Evolutionary conservation across 78 protist genomes (phyloP).

Genomic region (Dictyostelium capitatum): DNA sequence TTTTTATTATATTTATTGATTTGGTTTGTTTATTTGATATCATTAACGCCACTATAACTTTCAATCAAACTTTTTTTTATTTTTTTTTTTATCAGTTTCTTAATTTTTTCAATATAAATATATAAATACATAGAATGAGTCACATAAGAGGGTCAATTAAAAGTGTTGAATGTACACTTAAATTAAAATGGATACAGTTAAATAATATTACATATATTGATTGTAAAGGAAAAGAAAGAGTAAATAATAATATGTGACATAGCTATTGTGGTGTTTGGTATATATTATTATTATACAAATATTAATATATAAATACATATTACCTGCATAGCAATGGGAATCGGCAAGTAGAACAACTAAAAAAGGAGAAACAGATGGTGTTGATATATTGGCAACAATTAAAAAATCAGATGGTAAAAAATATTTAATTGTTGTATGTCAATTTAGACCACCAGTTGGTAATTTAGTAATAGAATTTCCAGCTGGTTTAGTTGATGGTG

Average conservation of each 20-base stretch:
- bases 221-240: slow-evolving; percentile 19
- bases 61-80: neutral
- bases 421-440: slow-evolving; percentile 17
- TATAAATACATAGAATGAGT: neutral
- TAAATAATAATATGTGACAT: neutral
- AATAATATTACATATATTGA: slow-evolving; percentile 38
- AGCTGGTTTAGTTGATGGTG: slow-evolving; percentile 68
- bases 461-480: slow-evolving; percentile 63
- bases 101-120: neutral
- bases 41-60: too few species aligned
- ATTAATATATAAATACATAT: too few species aligned
- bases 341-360: slow-evolving; percentile 53
- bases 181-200: slow-evolving; percentile 37
- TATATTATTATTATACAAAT: neutral
- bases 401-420: slow-evolving; percentile 2
- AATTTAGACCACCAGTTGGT: slow-evolving; percentile 67
- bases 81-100: neutral
- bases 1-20: neutral
- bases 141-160: slow-evolving; percentile 7
- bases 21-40: neutral
- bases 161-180: slow-evolving; percentile 11
- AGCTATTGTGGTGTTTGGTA: neutral
- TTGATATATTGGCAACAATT: slow-evolving; percentile 70
- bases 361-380: slow-evolving; percentile 51
- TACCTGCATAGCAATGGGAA: slow-evolving; percentile 51